Evolutionary conservation across 805 yeast genomes (phyloP).

Genomic region (Danielia reshetovae): DNA sequence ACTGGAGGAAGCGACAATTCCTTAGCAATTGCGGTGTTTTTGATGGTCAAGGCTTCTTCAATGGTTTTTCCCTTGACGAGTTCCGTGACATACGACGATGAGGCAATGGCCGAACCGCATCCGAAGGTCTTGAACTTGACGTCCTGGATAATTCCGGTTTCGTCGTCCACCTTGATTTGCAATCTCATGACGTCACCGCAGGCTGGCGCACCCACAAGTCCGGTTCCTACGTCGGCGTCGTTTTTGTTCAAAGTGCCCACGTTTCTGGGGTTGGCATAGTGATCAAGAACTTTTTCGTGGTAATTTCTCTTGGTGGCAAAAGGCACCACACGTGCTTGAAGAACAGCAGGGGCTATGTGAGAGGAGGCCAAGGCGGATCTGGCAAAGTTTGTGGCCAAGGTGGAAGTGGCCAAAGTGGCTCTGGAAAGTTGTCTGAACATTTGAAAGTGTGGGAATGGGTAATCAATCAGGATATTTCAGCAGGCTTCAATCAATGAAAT

Average conservation of each 20-base stretch:
- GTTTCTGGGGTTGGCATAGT: constrained; percentile 93
- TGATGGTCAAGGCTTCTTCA: constrained; percentile 89
- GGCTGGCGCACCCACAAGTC: constrained; percentile 98
- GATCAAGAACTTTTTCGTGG: constrained; percentile 93
- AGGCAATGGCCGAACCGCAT: constrained; percentile 98
- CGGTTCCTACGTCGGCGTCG: constrained; percentile 82
- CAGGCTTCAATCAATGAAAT: no score
- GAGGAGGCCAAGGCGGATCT: background rate
- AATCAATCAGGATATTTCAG: no score
- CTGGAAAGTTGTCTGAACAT: constrained; percentile 18
- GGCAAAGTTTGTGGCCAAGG: no score
- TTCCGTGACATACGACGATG: constrained; percentile 92
- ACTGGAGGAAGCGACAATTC: constrained; percentile 96
- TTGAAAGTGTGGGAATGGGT: constrained; percentile 1
- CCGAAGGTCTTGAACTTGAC: constrained; percentile 98
- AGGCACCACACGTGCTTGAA: no score
- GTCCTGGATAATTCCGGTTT: constrained; percentile 85
- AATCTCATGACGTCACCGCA: constrained; percentile 99
- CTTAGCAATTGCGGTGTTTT: constrained; percentile 91
- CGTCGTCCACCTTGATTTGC: constrained; percentile 89
- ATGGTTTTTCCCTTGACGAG: constrained; percentile 90
- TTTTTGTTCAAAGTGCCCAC: constrained; percentile 89
- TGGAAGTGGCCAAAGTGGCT: constrained; percentile 8
- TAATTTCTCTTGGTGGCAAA: constrained; percentile 43
- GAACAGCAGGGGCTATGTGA: background rate